Evolutionary conservation across 495 filamentous ascomycete species (phyloP).

Genomic region (Aspergillus biplanus): DNA sequence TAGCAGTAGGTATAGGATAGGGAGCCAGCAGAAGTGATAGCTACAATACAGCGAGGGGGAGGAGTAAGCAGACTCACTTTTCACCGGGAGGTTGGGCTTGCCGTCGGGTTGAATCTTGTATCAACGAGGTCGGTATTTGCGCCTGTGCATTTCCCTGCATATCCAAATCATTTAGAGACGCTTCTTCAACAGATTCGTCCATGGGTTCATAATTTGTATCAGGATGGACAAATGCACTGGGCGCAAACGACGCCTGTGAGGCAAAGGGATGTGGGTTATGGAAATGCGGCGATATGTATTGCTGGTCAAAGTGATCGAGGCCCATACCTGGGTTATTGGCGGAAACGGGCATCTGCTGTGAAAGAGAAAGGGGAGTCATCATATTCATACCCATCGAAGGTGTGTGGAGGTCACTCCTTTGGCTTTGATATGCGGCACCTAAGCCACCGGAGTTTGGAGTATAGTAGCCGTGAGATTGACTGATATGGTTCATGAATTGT

Average conservation of each 20-base stretch:
- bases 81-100: constrained; percentile 43
- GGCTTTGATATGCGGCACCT: constrained; percentile 77
- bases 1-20: too few relatives aligned
- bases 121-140: constrained; percentile 30
- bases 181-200: constrained; percentile 64
- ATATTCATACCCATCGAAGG: constrained; percentile 75
- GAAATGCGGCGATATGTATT: constrained; percentile 68
- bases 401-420: constrained; percentile 90
- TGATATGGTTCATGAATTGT: constrained; percentile 74
- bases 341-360: constrained; percentile 61
- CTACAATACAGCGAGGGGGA: neutral
- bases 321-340: constrained; percentile 40
- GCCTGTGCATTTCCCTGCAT: constrained; percentile 42
- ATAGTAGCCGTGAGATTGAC: constrained; percentile 82
- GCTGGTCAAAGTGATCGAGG: constrained; percentile 63
- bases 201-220: constrained; percentile 78
- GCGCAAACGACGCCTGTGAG: constrained; percentile 69
- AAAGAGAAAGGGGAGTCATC: constrained; percentile 82
- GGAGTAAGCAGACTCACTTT: constrained; percentile 50
- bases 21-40: too few relatives aligned
- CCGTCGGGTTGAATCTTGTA: constrained; percentile 30
- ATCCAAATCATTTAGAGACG: constrained; percentile 55
- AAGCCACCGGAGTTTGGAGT: constrained; percentile 86
- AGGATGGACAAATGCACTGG: constrained; percentile 77
- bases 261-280: constrained; percentile 76